Evolutionary conservation across 257 asterid genomes (phyloP), one percentile per base, ranked within the genome.

Genomic region (Leptodermis oblonga): DNA sequence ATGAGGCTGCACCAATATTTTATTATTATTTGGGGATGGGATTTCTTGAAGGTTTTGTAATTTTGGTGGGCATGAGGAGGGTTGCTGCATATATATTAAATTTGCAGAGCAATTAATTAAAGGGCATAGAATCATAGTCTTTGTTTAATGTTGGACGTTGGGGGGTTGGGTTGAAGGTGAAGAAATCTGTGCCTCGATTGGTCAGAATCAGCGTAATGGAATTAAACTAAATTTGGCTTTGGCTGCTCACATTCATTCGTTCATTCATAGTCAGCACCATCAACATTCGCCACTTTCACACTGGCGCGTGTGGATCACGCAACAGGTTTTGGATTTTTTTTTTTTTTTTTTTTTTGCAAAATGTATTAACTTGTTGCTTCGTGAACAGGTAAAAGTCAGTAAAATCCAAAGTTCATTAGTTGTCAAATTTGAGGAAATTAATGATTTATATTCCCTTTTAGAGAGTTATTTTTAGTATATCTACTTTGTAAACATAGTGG

Each of bases 171-270:
- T 70, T 64, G 68, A 67, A 73, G 51, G 71, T 62, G 61, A 61
- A 59, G 55, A 68, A 36, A 42, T 43, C 36, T 15, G 33, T 30
- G 70, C 58, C 58, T 42, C 73, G 42, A 81, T 72, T 75, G 82
- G 85, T 65, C 79, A 71, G 78, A 73, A 78, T 74, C 73, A 68
- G 71, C 67, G 53, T 52, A 71, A 30, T 45, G 70, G 67, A 75
- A 74, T 74, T 69, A 39, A 80, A 30, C 62, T 34, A 9, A 62
- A 22, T 43, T 69, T 68, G 75, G 75, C 6, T 56, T 66, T 68
- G 80, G 80, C 77, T 22, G 77, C 69, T 66, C 65, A 42, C 5
- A 13, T 33, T 61, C 66, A 61, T 61, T 20, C 63, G 28, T 33
- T 61, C 66, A 61, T 61, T 20, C 63, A 58, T 33, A 31, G 41